Percentiles rank a stretch among this genome's conserved stretches.
phyloP scores from a whole-genome alignment of 2,329 filamentous ascomycete genomes.

The Cladorrhinum sp. region DNA sequence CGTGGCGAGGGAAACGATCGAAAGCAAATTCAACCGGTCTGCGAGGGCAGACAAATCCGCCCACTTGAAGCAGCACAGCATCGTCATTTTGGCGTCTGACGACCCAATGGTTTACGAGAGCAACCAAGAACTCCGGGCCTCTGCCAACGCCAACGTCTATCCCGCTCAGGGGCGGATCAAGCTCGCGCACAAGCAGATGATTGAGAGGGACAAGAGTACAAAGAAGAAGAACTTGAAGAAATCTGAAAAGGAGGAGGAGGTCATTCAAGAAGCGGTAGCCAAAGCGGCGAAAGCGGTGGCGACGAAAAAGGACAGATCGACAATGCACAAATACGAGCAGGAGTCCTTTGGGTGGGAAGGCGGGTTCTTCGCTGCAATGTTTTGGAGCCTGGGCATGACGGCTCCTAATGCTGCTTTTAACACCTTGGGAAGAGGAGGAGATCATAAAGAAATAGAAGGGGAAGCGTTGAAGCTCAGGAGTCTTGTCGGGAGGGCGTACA shows the following conservation, averaged over 20 bases:
- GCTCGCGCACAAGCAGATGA: slow-evolving; percentile 62
- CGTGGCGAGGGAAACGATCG: slow-evolving; percentile 55
- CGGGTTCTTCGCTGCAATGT: slow-evolving; percentile 78
- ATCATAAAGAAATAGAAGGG: slow-evolving; percentile 20
- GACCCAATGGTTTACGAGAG: slow-evolving; percentile 72
- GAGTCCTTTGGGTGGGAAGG: slow-evolving; percentile 84
- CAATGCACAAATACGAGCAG: slow-evolving; percentile 66
- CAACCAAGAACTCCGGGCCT: no score
- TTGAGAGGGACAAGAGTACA: slow-evolving; percentile 30
- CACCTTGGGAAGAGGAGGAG: slow-evolving; percentile 22
- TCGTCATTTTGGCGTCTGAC: slow-evolving; percentile 72
- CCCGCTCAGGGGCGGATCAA: slow-evolving; percentile 72
- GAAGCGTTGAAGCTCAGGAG: slow-evolving; percentile 67
- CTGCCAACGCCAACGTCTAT: not conserved
- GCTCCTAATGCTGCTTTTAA: slow-evolving; percentile 35
- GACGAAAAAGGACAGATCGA: slow-evolving; percentile 37
- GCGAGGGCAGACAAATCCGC: slow-evolving; percentile 36
- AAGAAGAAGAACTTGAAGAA: slow-evolving; percentile 34
- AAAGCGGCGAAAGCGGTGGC: no score
- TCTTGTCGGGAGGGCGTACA: slow-evolving; percentile 74
- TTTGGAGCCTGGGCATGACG: slow-evolving; percentile 68
- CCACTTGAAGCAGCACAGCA: slow-evolving; percentile 40
- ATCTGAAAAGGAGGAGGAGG: not conserved
- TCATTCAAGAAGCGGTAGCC: no score
- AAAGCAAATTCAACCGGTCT: slow-evolving; percentile 46